Percentiles rank a stretch among this genome's conserved stretches.
These are phyloP conservation scores for Acrodontium crateriforme DNA, from an alignment of 2,329 filamentous ascomycete species.

Conservation along the genomic window DNA sequence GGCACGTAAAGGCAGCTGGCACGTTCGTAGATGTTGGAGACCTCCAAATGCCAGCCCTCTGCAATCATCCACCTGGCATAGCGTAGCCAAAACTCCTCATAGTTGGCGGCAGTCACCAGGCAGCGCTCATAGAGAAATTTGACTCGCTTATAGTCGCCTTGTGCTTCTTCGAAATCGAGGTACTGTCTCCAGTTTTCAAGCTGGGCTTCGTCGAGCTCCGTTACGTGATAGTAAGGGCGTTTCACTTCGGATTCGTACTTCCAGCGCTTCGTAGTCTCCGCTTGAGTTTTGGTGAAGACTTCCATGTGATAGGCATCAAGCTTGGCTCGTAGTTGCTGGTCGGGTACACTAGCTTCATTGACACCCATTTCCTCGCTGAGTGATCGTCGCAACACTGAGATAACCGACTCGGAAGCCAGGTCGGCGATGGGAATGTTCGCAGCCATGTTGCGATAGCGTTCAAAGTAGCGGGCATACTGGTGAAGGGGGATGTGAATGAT, in stretches of 20 bases:
- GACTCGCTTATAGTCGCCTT: constrained; percentile 61
- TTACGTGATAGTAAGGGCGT: constrained; percentile 92
- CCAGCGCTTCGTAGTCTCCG: constrained; percentile 85
- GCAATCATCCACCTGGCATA: constrained; percentile 88
- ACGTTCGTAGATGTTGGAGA: constrained; percentile 80
- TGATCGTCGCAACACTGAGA: constrained; percentile 43
- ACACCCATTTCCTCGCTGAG: constrained; percentile 51
- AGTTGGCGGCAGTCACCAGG: constrained; percentile 80
- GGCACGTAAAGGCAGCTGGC: constrained; percentile 77
- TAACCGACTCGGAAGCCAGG: constrained; percentile 52
- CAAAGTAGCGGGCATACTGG: constrained; percentile 89
- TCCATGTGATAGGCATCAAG: constrained; percentile 72
- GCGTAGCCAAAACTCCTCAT: constrained; percentile 97
- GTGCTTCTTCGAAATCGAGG: constrained; percentile 82
- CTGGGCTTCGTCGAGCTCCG: constrained; percentile 74
- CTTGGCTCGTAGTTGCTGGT: constrained; percentile 66
- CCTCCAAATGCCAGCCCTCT: constrained; percentile 76
- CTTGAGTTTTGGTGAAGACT: constrained; percentile 65
- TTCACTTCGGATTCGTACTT: constrained; percentile 91
- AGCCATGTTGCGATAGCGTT: constrained; percentile 69
- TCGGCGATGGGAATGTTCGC: constrained; percentile 60
- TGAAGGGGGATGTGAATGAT: constrained; percentile 87
- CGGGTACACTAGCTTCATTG: constrained; percentile 65
- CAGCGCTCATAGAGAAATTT: constrained; percentile 89
- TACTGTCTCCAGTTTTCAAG: constrained; percentile 90